A percentile compares a stretch with the other conserved stretches of the same genome.
Evolutionary conservation across 768 basidiomycete genomes (phyloP).

Genomic region (Hemileccinum impolitum): DNA sequence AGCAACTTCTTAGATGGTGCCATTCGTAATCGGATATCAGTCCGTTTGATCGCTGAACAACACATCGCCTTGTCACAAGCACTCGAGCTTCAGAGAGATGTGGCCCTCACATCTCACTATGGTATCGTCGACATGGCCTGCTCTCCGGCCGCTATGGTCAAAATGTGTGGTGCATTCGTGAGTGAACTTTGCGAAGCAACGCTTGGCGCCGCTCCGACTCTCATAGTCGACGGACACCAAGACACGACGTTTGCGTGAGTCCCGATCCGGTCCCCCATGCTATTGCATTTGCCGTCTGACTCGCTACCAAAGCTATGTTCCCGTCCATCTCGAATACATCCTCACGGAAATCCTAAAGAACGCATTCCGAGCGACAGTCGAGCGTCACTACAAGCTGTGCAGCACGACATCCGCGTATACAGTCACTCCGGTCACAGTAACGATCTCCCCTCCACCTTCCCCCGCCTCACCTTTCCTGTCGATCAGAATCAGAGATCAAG

Average conservation of each 20-base stretch:
- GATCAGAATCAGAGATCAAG: constrained; percentile 79
- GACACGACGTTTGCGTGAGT: constrained; percentile 79
- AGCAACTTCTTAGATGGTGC: constrained; percentile 78
- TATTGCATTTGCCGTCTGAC: constrained; percentile 9
- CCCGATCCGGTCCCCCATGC: neutral
- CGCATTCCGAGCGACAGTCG: constrained; percentile 85
- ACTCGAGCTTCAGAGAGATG: constrained; percentile 39
- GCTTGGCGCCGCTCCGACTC: constrained; percentile 63
- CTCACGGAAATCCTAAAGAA: constrained; percentile 90
- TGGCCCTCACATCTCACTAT: constrained; percentile 40
- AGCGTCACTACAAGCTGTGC: constrained; percentile 53
- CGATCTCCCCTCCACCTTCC: constrained; percentile 56
- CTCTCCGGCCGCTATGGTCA: constrained; percentile 70
- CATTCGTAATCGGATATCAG: constrained; percentile 83
- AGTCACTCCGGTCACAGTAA: constrained; percentile 66
- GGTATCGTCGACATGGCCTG: constrained; percentile 76
- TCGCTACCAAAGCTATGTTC: constrained; percentile 61
- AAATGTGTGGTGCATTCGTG: constrained; percentile 81
- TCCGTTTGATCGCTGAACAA: constrained; percentile 87
- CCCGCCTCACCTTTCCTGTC: constrained; percentile 53
- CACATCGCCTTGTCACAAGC: constrained; percentile 82
- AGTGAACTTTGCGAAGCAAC: constrained; percentile 81
- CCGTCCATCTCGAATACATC: constrained; percentile 89
- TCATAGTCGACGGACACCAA: constrained; percentile 67
- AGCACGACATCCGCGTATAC: constrained; percentile 32